Evolutionary conservation across 73 alveolate species (phyloP).

Genomic region (Uronychia setigera): DNA sequence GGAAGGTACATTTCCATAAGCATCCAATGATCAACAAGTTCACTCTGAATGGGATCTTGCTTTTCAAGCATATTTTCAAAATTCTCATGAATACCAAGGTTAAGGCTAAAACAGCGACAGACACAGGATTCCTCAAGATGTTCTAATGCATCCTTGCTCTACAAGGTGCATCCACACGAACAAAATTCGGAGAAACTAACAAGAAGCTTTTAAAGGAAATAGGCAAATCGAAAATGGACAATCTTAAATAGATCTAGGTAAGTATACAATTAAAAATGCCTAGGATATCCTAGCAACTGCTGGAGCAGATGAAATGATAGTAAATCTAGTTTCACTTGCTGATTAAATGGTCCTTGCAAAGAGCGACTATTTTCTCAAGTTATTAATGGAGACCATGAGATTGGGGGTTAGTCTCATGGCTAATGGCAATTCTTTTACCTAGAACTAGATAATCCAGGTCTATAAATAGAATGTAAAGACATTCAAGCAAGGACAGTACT

Average conservation of each 20-base stretch:
- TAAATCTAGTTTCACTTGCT: background rate
- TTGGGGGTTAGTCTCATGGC: background rate
- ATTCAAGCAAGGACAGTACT: constrained; percentile 3
- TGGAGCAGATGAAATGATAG: constrained; percentile 5
- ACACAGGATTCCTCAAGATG: background rate
- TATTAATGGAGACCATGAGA: background rate
- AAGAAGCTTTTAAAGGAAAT: background rate
- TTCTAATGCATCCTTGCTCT: background rate
- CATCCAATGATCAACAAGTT: background rate
- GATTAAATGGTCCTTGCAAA: background rate
- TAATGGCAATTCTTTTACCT: background rate
- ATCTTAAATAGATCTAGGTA: background rate
- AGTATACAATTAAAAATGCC: no score
- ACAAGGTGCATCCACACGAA: background rate
- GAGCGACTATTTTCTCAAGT: background rate
- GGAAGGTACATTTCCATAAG: background rate
- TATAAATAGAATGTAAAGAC: background rate
- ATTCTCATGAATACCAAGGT: background rate
- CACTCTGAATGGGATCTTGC: background rate
- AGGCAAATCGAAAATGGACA: background rate
- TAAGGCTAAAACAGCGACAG: background rate
- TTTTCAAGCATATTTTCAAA: background rate
- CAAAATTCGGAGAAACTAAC: background rate
- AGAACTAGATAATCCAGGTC: background rate
- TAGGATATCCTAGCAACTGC: background rate